A percentile compares a stretch with the other conserved stretches of the same genome.
Evolutionary conservation across 2,329 filamentous ascomycete genomes (phyloP).

Genomic region (Ophiosphaerella herpotricha): DNA sequence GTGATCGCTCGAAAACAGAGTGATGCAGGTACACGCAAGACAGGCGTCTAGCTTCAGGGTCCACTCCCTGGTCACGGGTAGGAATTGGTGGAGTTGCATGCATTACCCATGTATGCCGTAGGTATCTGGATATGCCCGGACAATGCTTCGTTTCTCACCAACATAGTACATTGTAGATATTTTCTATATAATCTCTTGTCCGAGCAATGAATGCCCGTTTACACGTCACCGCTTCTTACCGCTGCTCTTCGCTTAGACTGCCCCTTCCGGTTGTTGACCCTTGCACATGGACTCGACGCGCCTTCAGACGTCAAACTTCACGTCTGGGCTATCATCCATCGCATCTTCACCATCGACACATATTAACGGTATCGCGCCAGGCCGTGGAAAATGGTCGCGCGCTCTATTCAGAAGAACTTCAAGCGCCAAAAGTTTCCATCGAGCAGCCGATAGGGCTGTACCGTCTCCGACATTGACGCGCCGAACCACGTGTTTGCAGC

Average conservation of each 20-base stretch:
- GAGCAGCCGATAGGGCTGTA: constrained; percentile 12
- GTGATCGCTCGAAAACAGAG: background rate
- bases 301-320: constrained; percentile 14
- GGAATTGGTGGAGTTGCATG: constrained; percentile 2
- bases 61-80: background rate
- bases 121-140: background rate
- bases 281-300: constrained; percentile 5
- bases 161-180: too few relatives aligned
- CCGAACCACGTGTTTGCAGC: constrained; percentile 14
- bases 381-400: constrained; percentile 23
- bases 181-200: too few relatives aligned
- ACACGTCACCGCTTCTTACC: too few relatives aligned
- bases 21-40: constrained; percentile 18
- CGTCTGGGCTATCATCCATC: constrained; percentile 5
- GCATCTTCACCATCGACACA: constrained; percentile 17
- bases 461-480: constrained; percentile 28
- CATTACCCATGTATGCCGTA: constrained; percentile 18
- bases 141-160: too few relatives aligned
- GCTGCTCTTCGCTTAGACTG: constrained; percentile 4
- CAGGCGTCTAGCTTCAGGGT: constrained; percentile 11
- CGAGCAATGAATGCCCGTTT: too few relatives aligned
- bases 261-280: constrained; percentile 4
- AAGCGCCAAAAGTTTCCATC: constrained; percentile 12
- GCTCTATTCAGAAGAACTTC: constrained; percentile 10
- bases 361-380: constrained; percentile 3